Evolutionary conservation across 73 alveolate genomes (phyloP), one percentile per base, ranked within the genome.

Genomic region (Stentor coeruleus): DNA sequence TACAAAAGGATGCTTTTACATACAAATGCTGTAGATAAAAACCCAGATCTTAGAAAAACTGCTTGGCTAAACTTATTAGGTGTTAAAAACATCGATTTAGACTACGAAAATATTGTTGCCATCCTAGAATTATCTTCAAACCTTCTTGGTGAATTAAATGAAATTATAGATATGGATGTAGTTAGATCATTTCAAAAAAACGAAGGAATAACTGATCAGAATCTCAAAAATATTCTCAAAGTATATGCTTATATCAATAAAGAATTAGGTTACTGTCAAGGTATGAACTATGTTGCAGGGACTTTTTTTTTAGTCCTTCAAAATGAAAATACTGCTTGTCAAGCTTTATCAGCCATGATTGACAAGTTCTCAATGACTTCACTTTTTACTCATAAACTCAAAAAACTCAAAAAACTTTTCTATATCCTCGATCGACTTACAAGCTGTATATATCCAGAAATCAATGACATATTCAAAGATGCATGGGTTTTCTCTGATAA

Each of bases 281-380:
- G 98, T 77, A 94, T 94, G 98, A 94, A 94, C 87, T 94, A 91
- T 82, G 85, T 94, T 30, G 98, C 93, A 20, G 98, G 97, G 26
- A 92, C 93, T 80, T 81, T 94, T 59, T 89, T 84, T 81, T 74
- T 91, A 79, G 83, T 89, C 80, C 83, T 94, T 38, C 89, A 84
- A 76, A 92, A 89, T 77, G 98, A 94, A 80, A 92, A 86, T 57
- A 59, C 38, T 41, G 82, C 96, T 36, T 94, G 91, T 77, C 80
- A 89, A 59, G 90, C 92, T 37, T 6, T 89, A 4, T 33, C 39
- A 2, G 60, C 81, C 3, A 59, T 89, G 41, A 74, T 86, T 37
- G 85, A 85, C 14, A 75, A 39, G 39, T 75, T 86, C 58, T 81
- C 81, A 33, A 89, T 89, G 95, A 82, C 77, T 20, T 81, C 82